A percentile compares a stretch with the other conserved stretches of the same genome.
phyloP scores from a whole-genome alignment of 2,329 filamentous ascomycete genomes.

The Emmonsiellopsis sp. region DNA sequence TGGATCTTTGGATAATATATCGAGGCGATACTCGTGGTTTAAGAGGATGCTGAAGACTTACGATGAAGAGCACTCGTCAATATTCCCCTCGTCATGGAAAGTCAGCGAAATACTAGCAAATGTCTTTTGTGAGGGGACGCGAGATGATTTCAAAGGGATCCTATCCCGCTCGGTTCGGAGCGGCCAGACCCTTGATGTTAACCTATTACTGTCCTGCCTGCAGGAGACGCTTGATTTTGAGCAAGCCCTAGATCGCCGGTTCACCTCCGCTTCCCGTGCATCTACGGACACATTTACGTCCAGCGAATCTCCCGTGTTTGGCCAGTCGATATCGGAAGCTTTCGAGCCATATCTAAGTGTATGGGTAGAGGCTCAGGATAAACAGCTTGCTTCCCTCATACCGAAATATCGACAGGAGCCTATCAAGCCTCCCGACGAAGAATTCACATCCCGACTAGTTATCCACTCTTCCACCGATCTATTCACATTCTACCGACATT shows the following conservation, averaged over 20 bases:
- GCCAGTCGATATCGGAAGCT: constrained; percentile 85
- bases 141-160: constrained; percentile 91
- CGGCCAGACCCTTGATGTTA: constrained; percentile 76
- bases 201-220: constrained; percentile 74
- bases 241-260: constrained; percentile 76
- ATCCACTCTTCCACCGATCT: constrained; percentile 91
- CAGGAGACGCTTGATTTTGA: constrained; percentile 97
- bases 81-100: constrained; percentile 82
- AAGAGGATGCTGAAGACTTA: constrained; percentile 91
- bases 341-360: constrained; percentile 95
- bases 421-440: constrained; percentile 71
- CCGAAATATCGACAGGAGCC: constrained; percentile 80
- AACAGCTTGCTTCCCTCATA: constrained; percentile 71
- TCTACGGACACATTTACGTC: constrained; percentile 88
- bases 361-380: constrained; percentile 96
- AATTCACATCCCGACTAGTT: constrained; percentile 82
- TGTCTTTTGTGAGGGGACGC: constrained; percentile 87
- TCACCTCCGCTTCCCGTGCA: constrained; percentile 58
- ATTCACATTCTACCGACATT: constrained; percentile 93
- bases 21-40: constrained; percentile 91
- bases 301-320: constrained; percentile 67
- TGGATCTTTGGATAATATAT: constrained; percentile 92
- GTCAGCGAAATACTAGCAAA: constrained; percentile 85
- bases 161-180: constrained; percentile 77
- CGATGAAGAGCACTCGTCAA: constrained; percentile 79